Evolutionary conservation across 2,329 filamentous ascomycete genomes (phyloP), one percentile per base, ranked within the genome.

Genomic region (Neonectria coccinea): DNA sequence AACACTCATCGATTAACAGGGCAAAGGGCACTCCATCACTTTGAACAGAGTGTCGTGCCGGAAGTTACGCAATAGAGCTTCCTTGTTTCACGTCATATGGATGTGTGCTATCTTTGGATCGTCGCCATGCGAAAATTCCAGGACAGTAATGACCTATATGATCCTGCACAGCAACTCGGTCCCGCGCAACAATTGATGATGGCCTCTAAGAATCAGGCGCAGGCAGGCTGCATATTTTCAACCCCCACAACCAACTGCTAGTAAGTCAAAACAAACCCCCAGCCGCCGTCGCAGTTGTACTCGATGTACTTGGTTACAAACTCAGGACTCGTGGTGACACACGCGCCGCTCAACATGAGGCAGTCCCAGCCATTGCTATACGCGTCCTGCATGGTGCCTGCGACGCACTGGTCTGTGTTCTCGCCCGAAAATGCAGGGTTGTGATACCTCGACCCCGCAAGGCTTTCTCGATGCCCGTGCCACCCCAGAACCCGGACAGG

Each of bases 381-480:
- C 14, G 62, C 57, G 16, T 59, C 62, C 20, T 65, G 62, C 31
- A 65, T 44, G 5, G 50, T 61, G 14, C 22, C 53, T n/a, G n/a
- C 47, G 14, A 65, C 56, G 14, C 52, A 60, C n/a, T 65, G 62
- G 29, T 89, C 86, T 3, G 86, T 88, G 70, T 89, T 89, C 9
- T 88, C 86, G 0, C 88, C 87, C 1, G 85, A 77, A 65, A 89
- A 88, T 16, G 70, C 45, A 89, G 71, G 7, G 85, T 88, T 47
- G 67, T 81, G 63, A 81, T 82, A 0, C 78, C 77, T 51, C 79
- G 67, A 42, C 74, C 56, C 3, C 20, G 44, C 48, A 88, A 72
- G 6, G 8, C 14, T 14, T 29, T 25, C 22, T 29, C 22, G 14
- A n/a, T 29, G 14, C 22, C 22, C 5, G 45, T 48, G 25, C 45